A percentile compares a stretch with the other conserved stretches of the same genome.
phyloP scores from a whole-genome alignment of 352 stramenopile species.

The Peronospora destructor region DNA sequence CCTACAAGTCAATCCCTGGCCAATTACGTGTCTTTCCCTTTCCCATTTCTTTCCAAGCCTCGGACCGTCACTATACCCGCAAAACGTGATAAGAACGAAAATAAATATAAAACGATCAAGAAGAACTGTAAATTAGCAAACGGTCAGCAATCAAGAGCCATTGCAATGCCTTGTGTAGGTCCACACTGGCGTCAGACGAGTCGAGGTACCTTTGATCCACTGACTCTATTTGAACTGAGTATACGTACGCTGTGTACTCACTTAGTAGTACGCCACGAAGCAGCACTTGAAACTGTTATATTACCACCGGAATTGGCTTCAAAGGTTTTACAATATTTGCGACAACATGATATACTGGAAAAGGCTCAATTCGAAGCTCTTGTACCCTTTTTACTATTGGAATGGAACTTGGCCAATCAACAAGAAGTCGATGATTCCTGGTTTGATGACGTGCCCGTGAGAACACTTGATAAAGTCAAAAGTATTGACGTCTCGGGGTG shows the following conservation, averaged over 20 bases:
- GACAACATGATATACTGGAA: constrained; percentile 43
- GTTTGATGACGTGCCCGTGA: constrained; percentile 48
- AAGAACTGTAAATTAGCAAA: neutral
- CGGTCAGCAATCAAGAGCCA: neutral
- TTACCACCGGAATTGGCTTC: constrained; percentile 40
- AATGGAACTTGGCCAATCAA: constrained; percentile 50
- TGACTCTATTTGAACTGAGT: constrained; percentile 53
- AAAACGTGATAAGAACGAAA: constrained; percentile 6
- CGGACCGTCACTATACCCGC: neutral
- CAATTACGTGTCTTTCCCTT: constrained; percentile 72
- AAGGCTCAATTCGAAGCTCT: constrained; percentile 53
- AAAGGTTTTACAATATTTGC: constrained; percentile 45
- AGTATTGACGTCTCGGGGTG: constrained; percentile 56
- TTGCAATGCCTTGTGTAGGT: constrained; percentile 33
- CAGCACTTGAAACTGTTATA: constrained; percentile 11
- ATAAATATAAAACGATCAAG: constrained; percentile 15
- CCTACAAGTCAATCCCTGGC: constrained; percentile 43
- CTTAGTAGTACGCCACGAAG: constrained; percentile 31
- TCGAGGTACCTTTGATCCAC: constrained; percentile 32
- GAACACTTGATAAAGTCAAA: constrained; percentile 42
- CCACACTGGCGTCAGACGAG: constrained; percentile 45
- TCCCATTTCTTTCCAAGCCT: constrained; percentile 56
- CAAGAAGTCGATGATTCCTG: constrained; percentile 53
- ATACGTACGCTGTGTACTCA: constrained; percentile 44
- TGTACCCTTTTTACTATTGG: constrained; percentile 40